Evolutionary conservation across 1,139 yeast genomes (phyloP).

Genomic region (Sugiyamaella grinbergsii): DNA sequence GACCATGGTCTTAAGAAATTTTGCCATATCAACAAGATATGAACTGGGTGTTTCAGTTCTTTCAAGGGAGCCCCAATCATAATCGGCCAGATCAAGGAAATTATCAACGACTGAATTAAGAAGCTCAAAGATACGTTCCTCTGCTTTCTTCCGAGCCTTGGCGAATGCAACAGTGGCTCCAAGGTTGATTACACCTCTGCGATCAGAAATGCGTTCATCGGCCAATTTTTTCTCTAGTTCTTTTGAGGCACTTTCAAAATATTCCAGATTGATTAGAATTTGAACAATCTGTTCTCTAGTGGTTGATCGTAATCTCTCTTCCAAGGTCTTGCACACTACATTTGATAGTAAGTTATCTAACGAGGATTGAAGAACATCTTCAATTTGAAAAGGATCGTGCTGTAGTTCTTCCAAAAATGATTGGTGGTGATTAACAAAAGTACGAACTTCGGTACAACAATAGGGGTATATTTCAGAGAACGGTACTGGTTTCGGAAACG

Average conservation of each 20-base stretch:
- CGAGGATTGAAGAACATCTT: slow-evolving; percentile 50
- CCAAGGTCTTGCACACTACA: slow-evolving; percentile 68
- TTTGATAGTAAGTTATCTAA: slow-evolving; percentile 71
- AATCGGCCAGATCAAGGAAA: slow-evolving; percentile 80
- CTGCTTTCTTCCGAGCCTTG: slow-evolving; percentile 71
- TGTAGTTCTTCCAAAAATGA: slow-evolving; percentile 62
- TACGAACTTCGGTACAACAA: slow-evolving; percentile 73
- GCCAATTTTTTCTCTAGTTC: slow-evolving; percentile 46
- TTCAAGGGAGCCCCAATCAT: slow-evolving; percentile 66
- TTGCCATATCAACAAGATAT: slow-evolving; percentile 82
- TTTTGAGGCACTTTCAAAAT: slow-evolving; percentile 61
- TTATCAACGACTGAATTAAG: slow-evolving; percentile 73
- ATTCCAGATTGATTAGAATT: slow-evolving; percentile 82
- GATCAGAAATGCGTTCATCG: slow-evolving; percentile 45
- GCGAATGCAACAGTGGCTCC: slow-evolving; percentile 60
- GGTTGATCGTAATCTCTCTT: slow-evolving; percentile 61
- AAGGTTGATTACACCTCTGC: slow-evolving; percentile 42
- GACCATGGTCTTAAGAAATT: slow-evolving; percentile 81
- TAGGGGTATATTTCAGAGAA: slow-evolving; percentile 87
- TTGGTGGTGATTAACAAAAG: slow-evolving; percentile 62
- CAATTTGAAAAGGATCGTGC: slow-evolving; percentile 54
- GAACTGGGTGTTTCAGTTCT: slow-evolving; percentile 65
- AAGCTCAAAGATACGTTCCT: slow-evolving; percentile 71
- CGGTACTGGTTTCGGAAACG: slow-evolving; percentile 76
- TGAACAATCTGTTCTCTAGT: slow-evolving; percentile 92